phyloP scores from a whole-genome alignment of 108 stramenopile species.

The Cyclotella cryptica region DNA sequence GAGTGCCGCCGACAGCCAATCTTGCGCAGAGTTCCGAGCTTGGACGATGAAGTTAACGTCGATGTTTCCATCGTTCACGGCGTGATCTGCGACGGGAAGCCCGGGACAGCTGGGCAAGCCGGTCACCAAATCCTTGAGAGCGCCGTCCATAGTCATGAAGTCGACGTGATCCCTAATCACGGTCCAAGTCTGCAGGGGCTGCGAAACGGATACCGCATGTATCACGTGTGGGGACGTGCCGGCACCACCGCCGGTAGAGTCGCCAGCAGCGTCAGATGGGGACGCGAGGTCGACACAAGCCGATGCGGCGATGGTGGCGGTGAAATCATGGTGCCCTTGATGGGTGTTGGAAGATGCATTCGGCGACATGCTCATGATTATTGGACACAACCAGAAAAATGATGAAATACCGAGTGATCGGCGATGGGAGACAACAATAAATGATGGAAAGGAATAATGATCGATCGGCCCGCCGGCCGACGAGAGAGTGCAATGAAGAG shows the following conservation, averaged over 20 bases:
- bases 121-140: conserved; percentile 44
- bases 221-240: conserved; percentile 48
- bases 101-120: conserved; percentile 61
- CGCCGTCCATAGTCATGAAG: conserved; percentile 63
- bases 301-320: conserved; percentile 14
- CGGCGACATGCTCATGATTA: background rate
- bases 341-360: conserved; percentile 6
- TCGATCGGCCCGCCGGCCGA: too few species aligned
- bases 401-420: too few species aligned
- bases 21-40: conserved; percentile 69
- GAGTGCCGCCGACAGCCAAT: conserved; percentile 72
- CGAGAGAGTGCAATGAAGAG: too few species aligned
- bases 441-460: too few species aligned
- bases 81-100: conserved; percentile 1
- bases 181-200: conserved; percentile 87
- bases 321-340: conserved; percentile 18
- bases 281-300: background rate
- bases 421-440: too few species aligned
- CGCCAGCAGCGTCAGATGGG: background rate
- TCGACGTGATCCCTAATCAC: conserved; percentile 86
- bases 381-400: too few species aligned
- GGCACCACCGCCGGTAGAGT: background rate
- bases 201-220: conserved; percentile 79
- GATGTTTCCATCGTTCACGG: background rate
- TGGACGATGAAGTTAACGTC: conserved; percentile 51